Conservation (phyloP, 2,329 filamentous ascomycete genomes). For the Periconia macrospinosa region DNA sequence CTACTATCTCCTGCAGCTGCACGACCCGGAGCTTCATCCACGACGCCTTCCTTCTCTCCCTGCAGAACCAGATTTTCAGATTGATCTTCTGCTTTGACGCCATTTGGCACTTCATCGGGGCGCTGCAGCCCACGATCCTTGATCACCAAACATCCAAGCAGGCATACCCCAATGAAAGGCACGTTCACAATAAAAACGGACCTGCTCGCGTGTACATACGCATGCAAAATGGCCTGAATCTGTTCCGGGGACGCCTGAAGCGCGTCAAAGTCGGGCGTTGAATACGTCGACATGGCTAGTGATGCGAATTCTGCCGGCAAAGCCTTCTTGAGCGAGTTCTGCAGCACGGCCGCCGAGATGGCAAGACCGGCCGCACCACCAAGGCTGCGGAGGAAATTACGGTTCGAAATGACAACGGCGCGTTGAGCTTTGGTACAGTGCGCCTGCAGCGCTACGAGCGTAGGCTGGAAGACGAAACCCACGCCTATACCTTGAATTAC, state of each 20-base stretch:
- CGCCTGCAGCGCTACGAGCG: slow-evolving; percentile 60
- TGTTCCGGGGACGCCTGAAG: slow-evolving; percentile 9
- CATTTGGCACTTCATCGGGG: slow-evolving; percentile 16
- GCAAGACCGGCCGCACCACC: slow-evolving; percentile 63
- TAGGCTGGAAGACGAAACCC: slow-evolving; percentile 57
- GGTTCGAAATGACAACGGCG: slow-evolving; percentile 63
- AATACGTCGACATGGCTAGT: slow-evolving; percentile 13
- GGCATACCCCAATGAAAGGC: slow-evolving; percentile 55
- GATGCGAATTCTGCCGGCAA: slow-evolving; percentile 17
- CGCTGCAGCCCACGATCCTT: slow-evolving; percentile 50
- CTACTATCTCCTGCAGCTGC: too few relatives aligned
- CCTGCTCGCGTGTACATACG: slow-evolving; percentile 58
- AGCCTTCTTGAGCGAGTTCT: slow-evolving; percentile 16
- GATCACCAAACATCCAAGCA: slow-evolving; percentile 56
- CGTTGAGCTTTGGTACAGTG: slow-evolving; percentile 55
- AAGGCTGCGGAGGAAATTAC: slow-evolving; percentile 64
- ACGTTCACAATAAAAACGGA: slow-evolving; percentile 61
- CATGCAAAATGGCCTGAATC: slow-evolving; percentile 45
- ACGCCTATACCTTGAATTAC: slow-evolving; percentile 51
- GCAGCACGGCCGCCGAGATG: slow-evolving; percentile 28
- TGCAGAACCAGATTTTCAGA: too few relatives aligned
- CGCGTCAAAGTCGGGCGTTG: slow-evolving; percentile 12
- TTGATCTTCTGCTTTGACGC: background rate
- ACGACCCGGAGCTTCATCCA: too few relatives aligned
- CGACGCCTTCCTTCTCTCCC: too few relatives aligned